Evolutionary conservation across 441 rosid genomes (phyloP).

Genomic region (Gossypium armourianum): DNA sequence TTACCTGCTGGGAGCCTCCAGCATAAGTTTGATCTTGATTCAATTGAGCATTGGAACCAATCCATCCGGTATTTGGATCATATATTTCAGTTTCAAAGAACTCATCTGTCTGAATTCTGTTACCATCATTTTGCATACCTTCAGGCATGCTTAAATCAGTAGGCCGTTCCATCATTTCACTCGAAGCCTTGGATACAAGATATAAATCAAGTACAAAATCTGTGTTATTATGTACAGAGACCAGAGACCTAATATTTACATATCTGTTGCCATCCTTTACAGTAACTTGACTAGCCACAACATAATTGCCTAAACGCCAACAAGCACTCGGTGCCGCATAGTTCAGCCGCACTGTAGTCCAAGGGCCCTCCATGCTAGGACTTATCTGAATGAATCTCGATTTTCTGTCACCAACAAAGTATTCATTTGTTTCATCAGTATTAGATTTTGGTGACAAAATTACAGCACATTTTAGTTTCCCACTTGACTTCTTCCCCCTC

Average conservation of each 20-base stretch:
- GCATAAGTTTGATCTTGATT: constrained; percentile 19
- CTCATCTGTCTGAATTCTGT: constrained; percentile 32
- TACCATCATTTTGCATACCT: constrained; percentile 22
- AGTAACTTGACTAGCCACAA: constrained; percentile 88
- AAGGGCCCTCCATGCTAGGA: constrained; percentile 83
- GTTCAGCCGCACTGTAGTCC: constrained; percentile 86
- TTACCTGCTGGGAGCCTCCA: constrained; percentile 30
- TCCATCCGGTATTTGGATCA: constrained; percentile 45
- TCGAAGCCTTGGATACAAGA: constrained; percentile 45
- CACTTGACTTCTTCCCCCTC: constrained; percentile 26
- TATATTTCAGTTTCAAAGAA: constrained; percentile 47
- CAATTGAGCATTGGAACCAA: constrained; percentile 25
- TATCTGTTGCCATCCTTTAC: constrained; percentile 72
- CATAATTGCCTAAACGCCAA: constrained; percentile 87
- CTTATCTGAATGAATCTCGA: constrained; percentile 88
- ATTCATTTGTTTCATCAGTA: constrained; percentile 32
- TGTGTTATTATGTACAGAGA: constrained; percentile 57
- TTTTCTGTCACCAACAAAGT: constrained; percentile 28
- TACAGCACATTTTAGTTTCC: constrained; percentile 66
- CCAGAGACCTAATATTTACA: constrained; percentile 82
- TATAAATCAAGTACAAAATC: constrained; percentile 57
- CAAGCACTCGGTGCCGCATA: constrained; percentile 96
- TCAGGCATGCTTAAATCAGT: constrained; percentile 25
- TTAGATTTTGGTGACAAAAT: constrained; percentile 50
- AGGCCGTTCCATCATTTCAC: constrained; percentile 16